Evolutionary conservation across 1,284 basidiomycete genomes (phyloP).

Genomic region (Pseudozyma flocculosa): DNA sequence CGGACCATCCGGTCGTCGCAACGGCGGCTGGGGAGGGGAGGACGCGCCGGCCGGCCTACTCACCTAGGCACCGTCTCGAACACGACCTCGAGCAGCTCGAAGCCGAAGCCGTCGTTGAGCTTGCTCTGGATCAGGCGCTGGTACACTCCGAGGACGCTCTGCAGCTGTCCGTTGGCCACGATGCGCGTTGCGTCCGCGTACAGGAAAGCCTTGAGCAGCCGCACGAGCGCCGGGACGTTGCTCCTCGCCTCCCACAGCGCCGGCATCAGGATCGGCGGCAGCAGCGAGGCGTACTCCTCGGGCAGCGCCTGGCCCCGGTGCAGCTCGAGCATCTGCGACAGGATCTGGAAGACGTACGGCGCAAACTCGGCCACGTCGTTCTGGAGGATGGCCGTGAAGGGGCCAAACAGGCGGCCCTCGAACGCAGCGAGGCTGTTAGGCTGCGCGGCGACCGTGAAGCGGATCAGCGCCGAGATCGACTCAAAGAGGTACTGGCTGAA

Average conservation of each 20-base stretch:
- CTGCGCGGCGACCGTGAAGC: conserved; percentile 70
- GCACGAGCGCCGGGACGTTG: conserved; percentile 90
- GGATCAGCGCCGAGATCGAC: conserved; percentile 84
- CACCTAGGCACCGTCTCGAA: conserved; percentile 73
- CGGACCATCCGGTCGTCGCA: not conserved
- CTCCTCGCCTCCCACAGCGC: conserved; percentile 90
- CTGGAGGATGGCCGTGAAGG: conserved; percentile 83
- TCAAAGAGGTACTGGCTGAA: conserved; percentile 99
- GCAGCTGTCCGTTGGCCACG: conserved; percentile 73
- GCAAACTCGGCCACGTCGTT: conserved; percentile 95
- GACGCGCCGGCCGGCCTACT: no score
- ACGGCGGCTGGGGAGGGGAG: no score
- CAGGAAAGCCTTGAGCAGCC: conserved; percentile 82
- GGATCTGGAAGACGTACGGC: conserved; percentile 94
- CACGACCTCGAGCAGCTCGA: conserved; percentile 81
- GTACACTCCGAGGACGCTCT: conserved; percentile 80
- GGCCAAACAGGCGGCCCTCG: conserved; percentile 74
- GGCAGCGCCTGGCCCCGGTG: conserved; percentile 67
- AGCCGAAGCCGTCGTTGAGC: conserved; percentile 84
- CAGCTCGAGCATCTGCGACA: conserved; percentile 90
- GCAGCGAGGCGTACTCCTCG: conserved; percentile 73
- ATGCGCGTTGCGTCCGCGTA: conserved; percentile 71
- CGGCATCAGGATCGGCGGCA: conserved; percentile 82
- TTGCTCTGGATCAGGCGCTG: conserved; percentile 88
- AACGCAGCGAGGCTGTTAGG: conserved; percentile 72